These are phyloP conservation scores for Fremontodendron californicum DNA, from an alignment of 345 rosid species.

Conservation along the genomic window DNA sequence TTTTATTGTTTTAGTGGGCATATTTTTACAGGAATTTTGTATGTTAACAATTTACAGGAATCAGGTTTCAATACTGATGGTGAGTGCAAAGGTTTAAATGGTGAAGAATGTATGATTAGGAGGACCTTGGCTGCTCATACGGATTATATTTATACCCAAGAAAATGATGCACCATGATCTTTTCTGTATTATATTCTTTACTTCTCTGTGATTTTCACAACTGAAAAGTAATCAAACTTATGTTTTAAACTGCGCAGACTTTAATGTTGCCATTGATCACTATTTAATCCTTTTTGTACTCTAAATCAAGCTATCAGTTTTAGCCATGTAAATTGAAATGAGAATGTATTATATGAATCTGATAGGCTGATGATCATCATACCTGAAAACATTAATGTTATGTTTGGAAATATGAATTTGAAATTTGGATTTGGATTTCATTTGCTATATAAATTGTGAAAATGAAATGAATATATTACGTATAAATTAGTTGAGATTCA, in stretches of 20 bases:
- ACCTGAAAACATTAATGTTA: too few relatives aligned
- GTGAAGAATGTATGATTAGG: conserved; percentile 45
- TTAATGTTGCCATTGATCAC: neutral
- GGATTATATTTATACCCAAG: conserved; percentile 58
- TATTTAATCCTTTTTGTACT: too few relatives aligned
- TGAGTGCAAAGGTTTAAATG: conserved; percentile 32
- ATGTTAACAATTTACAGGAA: conserved; percentile 19
- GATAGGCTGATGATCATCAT: too few relatives aligned
- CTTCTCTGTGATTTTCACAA: neutral
- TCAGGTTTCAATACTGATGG: conserved; percentile 20
- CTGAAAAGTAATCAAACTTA: neutral
- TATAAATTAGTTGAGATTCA: too few relatives aligned
- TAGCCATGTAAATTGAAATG: too few relatives aligned
- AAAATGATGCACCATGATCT: conserved; percentile 19
- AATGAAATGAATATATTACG: too few relatives aligned
- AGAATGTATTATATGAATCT: too few relatives aligned
- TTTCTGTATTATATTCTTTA: neutral
- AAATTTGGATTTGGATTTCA: too few relatives aligned
- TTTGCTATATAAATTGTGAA: too few relatives aligned
- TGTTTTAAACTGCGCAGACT: neutral
- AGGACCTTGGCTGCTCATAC: conserved; percentile 45
- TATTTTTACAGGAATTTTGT: neutral
- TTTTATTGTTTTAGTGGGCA: neutral
- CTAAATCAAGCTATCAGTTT: too few relatives aligned
- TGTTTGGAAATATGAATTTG: too few relatives aligned